These are phyloP conservation scores for Calonectria pteridis DNA, from an alignment of 2,329 filamentous ascomycete genomes.

Conservation along the genomic window DNA sequence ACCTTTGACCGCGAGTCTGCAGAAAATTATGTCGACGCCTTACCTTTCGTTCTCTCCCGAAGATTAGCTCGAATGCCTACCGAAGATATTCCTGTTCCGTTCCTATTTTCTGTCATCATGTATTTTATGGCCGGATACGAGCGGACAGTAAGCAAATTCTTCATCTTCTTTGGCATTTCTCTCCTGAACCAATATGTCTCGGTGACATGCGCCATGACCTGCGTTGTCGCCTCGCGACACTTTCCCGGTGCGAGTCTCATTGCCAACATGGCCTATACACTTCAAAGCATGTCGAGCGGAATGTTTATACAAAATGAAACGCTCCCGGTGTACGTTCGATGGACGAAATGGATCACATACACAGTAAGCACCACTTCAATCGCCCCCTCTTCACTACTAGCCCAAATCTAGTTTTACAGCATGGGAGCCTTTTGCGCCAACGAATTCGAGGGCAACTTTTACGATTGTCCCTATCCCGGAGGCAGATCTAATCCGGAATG, in stretches of 20 bases:
- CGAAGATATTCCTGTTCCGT: slow-evolving; percentile 79
- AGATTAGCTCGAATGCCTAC: slow-evolving; percentile 76
- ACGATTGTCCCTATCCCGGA: slow-evolving; percentile 75
- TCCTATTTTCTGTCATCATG: slow-evolving; percentile 77
- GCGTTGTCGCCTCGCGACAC: slow-evolving; percentile 73
- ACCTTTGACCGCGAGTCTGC: slow-evolving; percentile 81
- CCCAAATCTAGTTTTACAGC: slow-evolving; percentile 68
- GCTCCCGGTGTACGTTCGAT: slow-evolving; percentile 82
- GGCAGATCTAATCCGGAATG: slow-evolving; percentile 75
- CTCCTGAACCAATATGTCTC: slow-evolving; percentile 80
- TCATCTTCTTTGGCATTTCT: slow-evolving; percentile 77
- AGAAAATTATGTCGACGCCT: slow-evolving; percentile 77
- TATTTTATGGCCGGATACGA: slow-evolving; percentile 86
- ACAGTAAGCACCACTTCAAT: slow-evolving; percentile 54
- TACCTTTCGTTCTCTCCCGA: slow-evolving; percentile 78
- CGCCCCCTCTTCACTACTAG: slow-evolving; percentile 25
- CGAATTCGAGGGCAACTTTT: slow-evolving; percentile 79
- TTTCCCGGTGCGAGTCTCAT: slow-evolving; percentile 80
- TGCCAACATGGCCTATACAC: slow-evolving; percentile 78
- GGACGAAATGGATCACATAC: slow-evolving; percentile 78
- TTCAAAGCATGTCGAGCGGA: slow-evolving; percentile 81
- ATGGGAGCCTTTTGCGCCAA: slow-evolving; percentile 80
- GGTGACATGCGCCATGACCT: slow-evolving; percentile 77
- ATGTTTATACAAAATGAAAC: slow-evolving; percentile 81
- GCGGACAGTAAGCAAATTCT: slow-evolving; percentile 72